Evolutionary conservation across 2,329 filamentous ascomycete species (phyloP).

Genomic region (Ciborinia camelliae): DNA sequence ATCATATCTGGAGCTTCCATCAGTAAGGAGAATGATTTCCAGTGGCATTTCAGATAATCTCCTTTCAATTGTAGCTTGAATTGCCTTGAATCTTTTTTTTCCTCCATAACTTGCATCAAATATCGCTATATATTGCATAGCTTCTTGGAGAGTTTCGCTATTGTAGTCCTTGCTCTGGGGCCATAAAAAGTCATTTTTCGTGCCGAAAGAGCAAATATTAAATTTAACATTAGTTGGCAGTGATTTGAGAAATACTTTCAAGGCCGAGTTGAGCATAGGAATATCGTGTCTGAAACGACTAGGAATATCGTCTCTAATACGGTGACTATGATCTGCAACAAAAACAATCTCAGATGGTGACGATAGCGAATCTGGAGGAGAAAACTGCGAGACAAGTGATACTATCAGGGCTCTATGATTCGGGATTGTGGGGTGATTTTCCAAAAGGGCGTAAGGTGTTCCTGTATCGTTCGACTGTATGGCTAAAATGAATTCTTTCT

Average conservation of each 20-base stretch:
- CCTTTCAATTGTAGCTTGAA: constrained; percentile 44
- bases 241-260: constrained; percentile 63
- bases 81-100: constrained; percentile 48
- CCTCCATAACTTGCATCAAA: constrained; percentile 51
- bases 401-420: constrained; percentile 65
- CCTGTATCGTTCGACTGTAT: constrained; percentile 59
- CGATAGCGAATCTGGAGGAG: constrained; percentile 58
- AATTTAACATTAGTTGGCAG: constrained; percentile 62
- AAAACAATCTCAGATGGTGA: constrained; percentile 65
- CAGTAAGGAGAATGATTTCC: constrained; percentile 55
- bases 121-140: constrained; percentile 42
- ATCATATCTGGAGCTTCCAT: too few species aligned
- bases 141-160: constrained; percentile 44
- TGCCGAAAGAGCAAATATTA: constrained; percentile 68
- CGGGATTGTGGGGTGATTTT: constrained; percentile 59
- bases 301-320: constrained; percentile 54
- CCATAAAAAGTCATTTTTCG: constrained; percentile 46
- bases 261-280: constrained; percentile 53
- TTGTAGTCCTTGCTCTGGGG: constrained; percentile 46
- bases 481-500: constrained; percentile 65
- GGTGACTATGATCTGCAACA: constrained; percentile 67
- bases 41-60: constrained; percentile 47
- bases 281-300: too few species aligned
- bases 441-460: constrained; percentile 60
- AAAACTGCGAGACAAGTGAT: constrained; percentile 67